Base-by-base conservation (phyloP, 306 rosid genomes). In the Quercus robur region DNA sequence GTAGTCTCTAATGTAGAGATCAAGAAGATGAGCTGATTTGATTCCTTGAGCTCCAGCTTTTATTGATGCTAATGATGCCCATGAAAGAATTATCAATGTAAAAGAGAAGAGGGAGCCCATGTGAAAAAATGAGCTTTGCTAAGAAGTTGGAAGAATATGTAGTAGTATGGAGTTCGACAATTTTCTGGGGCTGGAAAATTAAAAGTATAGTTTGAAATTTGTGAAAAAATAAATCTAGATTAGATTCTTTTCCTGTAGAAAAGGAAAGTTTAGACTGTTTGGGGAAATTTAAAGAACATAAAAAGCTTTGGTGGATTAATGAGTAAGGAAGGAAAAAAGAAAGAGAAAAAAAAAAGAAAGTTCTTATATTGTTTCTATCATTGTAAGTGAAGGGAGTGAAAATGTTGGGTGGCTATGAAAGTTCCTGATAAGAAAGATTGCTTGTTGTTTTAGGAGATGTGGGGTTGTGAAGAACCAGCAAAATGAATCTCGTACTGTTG, bases 1-100 rank as follows among this genome's bases (percentile, higher is more conserved):
- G 83, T 87, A 84, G 78, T 95, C 97, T 79, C 98, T 84, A 59
- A 95, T 89, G 81, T 88, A 66, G 26, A 95, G 99, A 83, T 95
- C 99, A 13, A 95, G 96, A 78, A 93, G 94, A 73, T 88, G 94
- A 75, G 86, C 71, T 58, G 98, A 90, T 79, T 86, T 86, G 64
- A 89, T 75, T 33, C 74, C 82, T 67, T 88, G 89, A 83, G 82
- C 88, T 83, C 78, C 75, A 30, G 85, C 82, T 82, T 85, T 84
- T 56, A 41, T 63, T 30, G 84, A 78, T 56, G 86, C 61, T 25
- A 73, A 70, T 10, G 85, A 85, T 25, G 76, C 70, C 75, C 56
- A 76, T 4, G 80, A 77, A 61, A 90, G 64, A 75, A 89, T 67
- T 25, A 89, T 75, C 71, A 90, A 68, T 68, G 80, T 63, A 81